phyloP scores from a whole-genome alignment of 2,329 filamentous ascomycete species.

The Aspergillus glaucus region DNA sequence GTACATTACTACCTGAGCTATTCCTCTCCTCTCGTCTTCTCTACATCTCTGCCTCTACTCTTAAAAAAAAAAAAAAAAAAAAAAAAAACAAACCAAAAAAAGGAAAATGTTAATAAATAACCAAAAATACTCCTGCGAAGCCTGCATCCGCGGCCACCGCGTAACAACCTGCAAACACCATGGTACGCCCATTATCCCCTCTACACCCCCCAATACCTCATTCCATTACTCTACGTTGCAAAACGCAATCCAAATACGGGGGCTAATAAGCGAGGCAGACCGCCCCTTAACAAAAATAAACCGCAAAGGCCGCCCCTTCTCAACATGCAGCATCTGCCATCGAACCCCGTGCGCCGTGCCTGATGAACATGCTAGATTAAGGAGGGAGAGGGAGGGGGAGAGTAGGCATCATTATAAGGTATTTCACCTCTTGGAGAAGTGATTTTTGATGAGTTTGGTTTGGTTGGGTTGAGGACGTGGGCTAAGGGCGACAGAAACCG shows the following conservation, averaged over 20 bases:
- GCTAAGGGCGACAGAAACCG: constrained; percentile 7
- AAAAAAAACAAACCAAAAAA: too few species aligned
- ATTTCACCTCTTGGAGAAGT: background rate
- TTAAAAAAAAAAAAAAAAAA: constrained; percentile 7
- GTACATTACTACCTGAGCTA: background rate
- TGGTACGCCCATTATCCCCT: constrained; percentile 48
- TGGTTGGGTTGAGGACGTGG: too few species aligned
- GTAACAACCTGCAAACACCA: constrained; percentile 94
- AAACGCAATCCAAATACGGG: background rate
- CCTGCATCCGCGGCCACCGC: constrained; percentile 91
- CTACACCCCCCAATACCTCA: background rate
- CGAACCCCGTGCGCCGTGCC: constrained; percentile 83
- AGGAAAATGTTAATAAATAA: constrained; percentile 72
- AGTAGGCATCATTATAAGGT: constrained; percentile 25
- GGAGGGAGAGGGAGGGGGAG: constrained; percentile 31
- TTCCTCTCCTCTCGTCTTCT: background rate
- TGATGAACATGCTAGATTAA: constrained; percentile 70
- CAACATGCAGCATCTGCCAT: constrained; percentile 87
- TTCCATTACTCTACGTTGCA: background rate
- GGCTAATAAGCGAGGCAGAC: constrained; percentile 48
- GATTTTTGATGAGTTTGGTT: background rate
- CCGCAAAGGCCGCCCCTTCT: constrained; percentile 92
- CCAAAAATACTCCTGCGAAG: constrained; percentile 95
- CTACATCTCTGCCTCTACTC: constrained; percentile 9
- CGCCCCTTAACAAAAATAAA: constrained; percentile 89